Evolutionary conservation across 148 eudicot species (phyloP).

Genomic region (Rheum nobile): DNA sequence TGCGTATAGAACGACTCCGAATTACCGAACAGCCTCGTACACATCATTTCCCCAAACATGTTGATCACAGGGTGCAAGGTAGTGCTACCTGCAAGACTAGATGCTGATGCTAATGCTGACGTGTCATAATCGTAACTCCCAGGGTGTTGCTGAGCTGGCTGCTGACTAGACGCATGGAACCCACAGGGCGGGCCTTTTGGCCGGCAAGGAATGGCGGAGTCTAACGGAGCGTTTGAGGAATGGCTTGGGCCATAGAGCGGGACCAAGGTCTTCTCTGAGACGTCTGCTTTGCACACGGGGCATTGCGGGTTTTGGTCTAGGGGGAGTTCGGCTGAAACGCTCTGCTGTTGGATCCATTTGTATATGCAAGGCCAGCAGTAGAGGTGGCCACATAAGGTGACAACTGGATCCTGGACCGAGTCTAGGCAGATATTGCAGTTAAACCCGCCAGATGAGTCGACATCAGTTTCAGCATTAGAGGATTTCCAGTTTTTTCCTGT

Average conservation of each 20-base stretch:
- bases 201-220: slow-evolving; percentile 35
- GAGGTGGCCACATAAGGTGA: slow-evolving; percentile 86
- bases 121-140: slow-evolving; percentile 11
- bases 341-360: slow-evolving; percentile 55
- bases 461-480: slow-evolving; percentile 17
- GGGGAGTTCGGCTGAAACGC: slow-evolving; percentile 16
- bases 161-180: slow-evolving; percentile 9
- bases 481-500: slow-evolving; percentile 20
- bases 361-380: slow-evolving; percentile 97
- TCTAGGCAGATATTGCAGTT: slow-evolving; percentile 91
- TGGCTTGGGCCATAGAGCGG: slow-evolving; percentile 70
- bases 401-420: slow-evolving; percentile 64
- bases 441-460: slow-evolving; percentile 35
- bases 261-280: slow-evolving; percentile 39
- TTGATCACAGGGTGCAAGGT: slow-evolving; percentile 31
- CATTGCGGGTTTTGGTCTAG: slow-evolving; percentile 39
- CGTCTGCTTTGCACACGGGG: slow-evolving; percentile 76
- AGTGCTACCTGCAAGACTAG: slow-evolving; percentile 26
- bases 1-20: slow-evolving; percentile 26
- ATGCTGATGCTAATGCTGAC: slow-evolving; percentile 15
- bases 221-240: too few species aligned
- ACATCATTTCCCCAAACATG: slow-evolving; percentile 68
- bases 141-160: slow-evolving; percentile 20
- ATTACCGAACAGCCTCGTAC: slow-evolving; percentile 48
- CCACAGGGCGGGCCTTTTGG: slow-evolving; percentile 40